Percentiles rank a stretch among this genome's conserved stretches.
These are phyloP conservation scores for Hypoxylon fragiforme DNA, from an alignment of 495 filamentous ascomycete genomes.

Conservation along the genomic window DNA sequence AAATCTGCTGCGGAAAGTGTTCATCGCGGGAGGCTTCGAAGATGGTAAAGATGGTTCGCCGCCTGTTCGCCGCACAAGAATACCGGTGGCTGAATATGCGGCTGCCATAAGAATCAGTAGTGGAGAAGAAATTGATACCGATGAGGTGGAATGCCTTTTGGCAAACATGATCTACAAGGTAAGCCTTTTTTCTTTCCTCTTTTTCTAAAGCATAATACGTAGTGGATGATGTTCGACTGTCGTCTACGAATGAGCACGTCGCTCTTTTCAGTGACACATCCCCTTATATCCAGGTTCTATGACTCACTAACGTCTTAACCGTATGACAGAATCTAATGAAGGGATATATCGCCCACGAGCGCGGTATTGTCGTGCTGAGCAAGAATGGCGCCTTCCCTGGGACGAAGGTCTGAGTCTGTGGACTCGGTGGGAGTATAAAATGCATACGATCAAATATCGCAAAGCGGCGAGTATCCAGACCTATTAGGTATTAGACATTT, in stretches of 20 bases:
- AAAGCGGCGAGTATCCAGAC: too few relatives aligned
- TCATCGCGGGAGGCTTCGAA: slow-evolving; percentile 77
- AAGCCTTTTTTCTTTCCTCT: slow-evolving; percentile 34
- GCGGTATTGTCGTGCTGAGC: slow-evolving; percentile 85
- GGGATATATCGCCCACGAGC: slow-evolving; percentile 92
- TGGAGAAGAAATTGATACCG: slow-evolving; percentile 70
- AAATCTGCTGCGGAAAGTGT: slow-evolving; percentile 89
- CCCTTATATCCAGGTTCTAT: too few relatives aligned
- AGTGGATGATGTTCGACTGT: too few relatives aligned
- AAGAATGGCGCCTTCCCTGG: slow-evolving; percentile 92
- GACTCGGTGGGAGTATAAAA: background rate
- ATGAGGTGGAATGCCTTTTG: slow-evolving; percentile 94
- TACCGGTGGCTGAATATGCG: slow-evolving; percentile 78
- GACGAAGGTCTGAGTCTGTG: slow-evolving; percentile 73
- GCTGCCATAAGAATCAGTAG: slow-evolving; percentile 61
- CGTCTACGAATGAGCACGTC: too few relatives aligned
- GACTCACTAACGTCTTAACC: slow-evolving; percentile 27
- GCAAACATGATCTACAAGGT: slow-evolving; percentile 98
- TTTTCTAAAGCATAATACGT: too few relatives aligned
- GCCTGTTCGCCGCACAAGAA: slow-evolving; percentile 68
- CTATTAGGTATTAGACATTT: too few relatives aligned
- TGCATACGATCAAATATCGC: background rate
- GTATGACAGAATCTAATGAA: slow-evolving; percentile 81
- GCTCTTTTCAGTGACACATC: too few relatives aligned
- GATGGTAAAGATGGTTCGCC: slow-evolving; percentile 66